These are phyloP conservation scores for Venturiaceae sp. DNA, from an alignment of 2,329 filamentous ascomycete species.

Conservation along the genomic window DNA sequence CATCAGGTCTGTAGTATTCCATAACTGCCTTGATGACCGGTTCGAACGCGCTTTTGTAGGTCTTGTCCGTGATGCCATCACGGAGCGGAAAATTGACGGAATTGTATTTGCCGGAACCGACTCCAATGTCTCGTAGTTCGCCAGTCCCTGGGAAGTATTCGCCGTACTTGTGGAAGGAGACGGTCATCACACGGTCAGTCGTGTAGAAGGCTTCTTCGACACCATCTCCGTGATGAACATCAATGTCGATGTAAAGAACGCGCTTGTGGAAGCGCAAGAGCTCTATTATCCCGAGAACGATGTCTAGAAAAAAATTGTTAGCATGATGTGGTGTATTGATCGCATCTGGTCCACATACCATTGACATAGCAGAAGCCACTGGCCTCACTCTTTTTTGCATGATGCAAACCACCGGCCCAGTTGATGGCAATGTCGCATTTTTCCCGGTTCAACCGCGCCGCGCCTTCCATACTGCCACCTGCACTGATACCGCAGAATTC, in stretches of 20 bases:
- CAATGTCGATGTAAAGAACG: conserved; percentile 58
- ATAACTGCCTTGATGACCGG: conserved; percentile 58
- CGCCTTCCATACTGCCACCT: conserved; percentile 61
- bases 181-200: conserved; percentile 62
- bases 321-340: neutral
- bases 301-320: conserved; percentile 35
- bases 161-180: conserved; percentile 64
- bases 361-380: conserved; percentile 40
- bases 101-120: conserved; percentile 58
- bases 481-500: conserved; percentile 64
- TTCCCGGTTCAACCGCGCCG: conserved; percentile 55
- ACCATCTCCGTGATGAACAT: conserved; percentile 59
- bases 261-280: conserved; percentile 54
- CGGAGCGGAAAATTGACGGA: conserved; percentile 60
- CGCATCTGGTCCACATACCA: conserved; percentile 18
- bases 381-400: conserved; percentile 39
- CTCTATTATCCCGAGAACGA: conserved; percentile 57
- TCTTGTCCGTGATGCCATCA: conserved; percentile 58
- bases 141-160: conserved; percentile 64
- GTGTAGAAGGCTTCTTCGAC: conserved; percentile 65
- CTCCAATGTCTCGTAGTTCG: conserved; percentile 58
- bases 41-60: conserved; percentile 60
- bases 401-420: conserved; percentile 39
- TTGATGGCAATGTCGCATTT: conserved; percentile 58
- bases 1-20: conserved; percentile 58